Percentiles rank a stretch among this genome's conserved stretches.
Evolutionary conservation across 192 early-diverging fungal species (phyloP).

Genomic region (Entomortierella beljakovae): DNA sequence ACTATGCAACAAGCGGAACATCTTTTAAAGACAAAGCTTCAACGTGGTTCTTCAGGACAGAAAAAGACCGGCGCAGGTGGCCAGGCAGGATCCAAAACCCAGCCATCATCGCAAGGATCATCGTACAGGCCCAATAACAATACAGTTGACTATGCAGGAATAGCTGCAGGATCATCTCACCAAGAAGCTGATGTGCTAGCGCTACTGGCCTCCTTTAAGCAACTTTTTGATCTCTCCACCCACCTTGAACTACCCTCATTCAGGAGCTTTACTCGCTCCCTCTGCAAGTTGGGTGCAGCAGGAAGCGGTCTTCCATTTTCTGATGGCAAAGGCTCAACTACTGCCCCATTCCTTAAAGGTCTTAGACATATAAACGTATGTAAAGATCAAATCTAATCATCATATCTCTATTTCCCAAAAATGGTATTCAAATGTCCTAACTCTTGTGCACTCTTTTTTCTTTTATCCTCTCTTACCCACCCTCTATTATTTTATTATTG

Average conservation of each 20-base stretch:
- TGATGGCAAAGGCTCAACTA: conserved; percentile 44
- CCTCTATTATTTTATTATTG: background rate
- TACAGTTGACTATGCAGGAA: conserved; percentile 30
- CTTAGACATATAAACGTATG: conserved; percentile 53
- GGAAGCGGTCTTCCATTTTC: conserved; percentile 60
- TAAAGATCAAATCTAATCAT: background rate
- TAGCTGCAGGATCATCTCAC: conserved; percentile 47
- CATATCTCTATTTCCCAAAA: background rate
- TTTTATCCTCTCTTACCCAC: background rate
- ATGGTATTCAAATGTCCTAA: background rate
- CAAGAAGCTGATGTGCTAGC: conserved; percentile 60
- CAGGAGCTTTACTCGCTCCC: conserved; percentile 70
- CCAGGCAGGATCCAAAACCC: conserved; percentile 35
- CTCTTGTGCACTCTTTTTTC: too few relatives aligned
- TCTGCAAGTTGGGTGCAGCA: conserved; percentile 73
- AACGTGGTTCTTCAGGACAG: conserved; percentile 46
- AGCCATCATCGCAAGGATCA: conserved; percentile 22
- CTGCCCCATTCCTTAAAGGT: conserved; percentile 41
- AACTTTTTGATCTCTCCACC: conserved; percentile 77
- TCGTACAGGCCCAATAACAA: conserved; percentile 20
- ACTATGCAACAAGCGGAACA: conserved; percentile 91
- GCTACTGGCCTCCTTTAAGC: conserved; percentile 63
- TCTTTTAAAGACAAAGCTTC: conserved; percentile 66
- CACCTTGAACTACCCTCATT: conserved; percentile 69
- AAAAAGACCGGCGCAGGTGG: conserved; percentile 43